Evolutionary conservation across 106 monocot genomes (phyloP).

Genomic region (Dioscorea dumetorum): DNA sequence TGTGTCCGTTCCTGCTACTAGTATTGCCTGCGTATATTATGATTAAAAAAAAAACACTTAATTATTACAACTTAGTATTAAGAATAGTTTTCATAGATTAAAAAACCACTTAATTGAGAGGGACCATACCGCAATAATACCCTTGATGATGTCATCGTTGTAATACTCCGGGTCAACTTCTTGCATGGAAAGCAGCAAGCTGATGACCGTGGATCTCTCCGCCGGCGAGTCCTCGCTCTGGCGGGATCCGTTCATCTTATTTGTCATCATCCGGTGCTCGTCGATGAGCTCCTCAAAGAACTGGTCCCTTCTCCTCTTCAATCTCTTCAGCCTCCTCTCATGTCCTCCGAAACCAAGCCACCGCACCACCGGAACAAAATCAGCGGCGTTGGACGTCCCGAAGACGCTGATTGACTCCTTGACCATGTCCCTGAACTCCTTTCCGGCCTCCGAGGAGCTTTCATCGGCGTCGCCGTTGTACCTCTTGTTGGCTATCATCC

Average conservation of each 20-base stretch:
- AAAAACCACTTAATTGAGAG: too few species aligned
- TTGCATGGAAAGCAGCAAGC: background rate
- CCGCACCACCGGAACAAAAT: background rate
- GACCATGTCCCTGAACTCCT: background rate
- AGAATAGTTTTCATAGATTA: too few species aligned
- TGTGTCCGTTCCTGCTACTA: conserved; percentile 21
- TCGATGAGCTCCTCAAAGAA: conserved; percentile 4
- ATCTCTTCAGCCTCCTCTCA: background rate
- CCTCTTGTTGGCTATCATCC: background rate
- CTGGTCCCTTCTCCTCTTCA: background rate
- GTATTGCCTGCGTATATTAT: background rate
- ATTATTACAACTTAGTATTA: too few species aligned
- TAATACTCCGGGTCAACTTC: background rate
- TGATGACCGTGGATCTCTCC: background rate
- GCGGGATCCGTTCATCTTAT: background rate
- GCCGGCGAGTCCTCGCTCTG: too few species aligned
- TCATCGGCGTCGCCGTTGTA: background rate
- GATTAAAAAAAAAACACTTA: too few species aligned
- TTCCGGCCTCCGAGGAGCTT: background rate
- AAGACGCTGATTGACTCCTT: background rate
- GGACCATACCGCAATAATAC: too few species aligned
- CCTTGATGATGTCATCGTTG: background rate
- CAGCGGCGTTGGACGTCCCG: background rate
- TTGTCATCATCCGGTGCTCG: background rate
- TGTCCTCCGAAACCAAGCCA: background rate